Evolutionary conservation across 2,329 filamentous ascomycete genomes (phyloP).

Genomic region (Plenodomus biglobosus): DNA sequence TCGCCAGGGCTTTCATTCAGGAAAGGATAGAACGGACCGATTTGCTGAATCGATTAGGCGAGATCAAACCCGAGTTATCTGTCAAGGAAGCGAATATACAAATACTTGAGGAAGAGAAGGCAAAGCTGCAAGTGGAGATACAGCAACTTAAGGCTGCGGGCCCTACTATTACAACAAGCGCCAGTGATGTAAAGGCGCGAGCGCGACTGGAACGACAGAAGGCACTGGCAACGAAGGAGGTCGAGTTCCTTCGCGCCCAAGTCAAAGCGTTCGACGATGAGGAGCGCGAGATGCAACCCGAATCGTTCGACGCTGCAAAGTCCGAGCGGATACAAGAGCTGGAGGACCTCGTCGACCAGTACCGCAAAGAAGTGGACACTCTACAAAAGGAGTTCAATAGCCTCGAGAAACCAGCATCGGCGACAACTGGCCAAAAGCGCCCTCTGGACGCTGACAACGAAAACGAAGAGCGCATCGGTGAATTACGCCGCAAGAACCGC

Average conservation of each 20-base stretch:
- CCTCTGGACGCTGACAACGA: slow-evolving; percentile 55
- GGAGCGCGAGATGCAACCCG: slow-evolving; percentile 81
- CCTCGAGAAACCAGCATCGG: slow-evolving; percentile 57
- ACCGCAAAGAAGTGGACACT: slow-evolving; percentile 76
- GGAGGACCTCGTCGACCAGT: slow-evolving; percentile 82
- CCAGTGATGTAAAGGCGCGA: slow-evolving; percentile 65
- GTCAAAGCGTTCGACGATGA: slow-evolving; percentile 84
- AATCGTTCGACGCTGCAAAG: slow-evolving; percentile 75
- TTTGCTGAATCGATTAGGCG: slow-evolving; percentile 78
- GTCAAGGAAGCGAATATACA: slow-evolving; percentile 77
- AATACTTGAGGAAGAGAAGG: slow-evolving; percentile 69
- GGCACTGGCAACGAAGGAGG: slow-evolving; percentile 82
- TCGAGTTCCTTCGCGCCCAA: slow-evolving; percentile 90
- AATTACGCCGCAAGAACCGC: slow-evolving; percentile 83
- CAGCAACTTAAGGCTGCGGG: slow-evolving; percentile 64
- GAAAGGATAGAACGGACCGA: slow-evolving; percentile 78
- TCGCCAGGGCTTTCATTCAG: slow-evolving; percentile 81
- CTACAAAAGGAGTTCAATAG: slow-evolving; percentile 74
- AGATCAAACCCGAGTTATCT: slow-evolving; percentile 73
- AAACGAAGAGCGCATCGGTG: slow-evolving; percentile 72
- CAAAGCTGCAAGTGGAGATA: slow-evolving; percentile 65
- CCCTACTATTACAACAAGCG: slow-evolving; percentile 41
- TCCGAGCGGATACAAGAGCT: slow-evolving; percentile 74
- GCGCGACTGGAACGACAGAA: slow-evolving; percentile 83
- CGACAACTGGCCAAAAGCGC: slow-evolving; percentile 61